Conservation (phyloP, 345 rosid species). For the Barbarea vulgaris region DNA sequence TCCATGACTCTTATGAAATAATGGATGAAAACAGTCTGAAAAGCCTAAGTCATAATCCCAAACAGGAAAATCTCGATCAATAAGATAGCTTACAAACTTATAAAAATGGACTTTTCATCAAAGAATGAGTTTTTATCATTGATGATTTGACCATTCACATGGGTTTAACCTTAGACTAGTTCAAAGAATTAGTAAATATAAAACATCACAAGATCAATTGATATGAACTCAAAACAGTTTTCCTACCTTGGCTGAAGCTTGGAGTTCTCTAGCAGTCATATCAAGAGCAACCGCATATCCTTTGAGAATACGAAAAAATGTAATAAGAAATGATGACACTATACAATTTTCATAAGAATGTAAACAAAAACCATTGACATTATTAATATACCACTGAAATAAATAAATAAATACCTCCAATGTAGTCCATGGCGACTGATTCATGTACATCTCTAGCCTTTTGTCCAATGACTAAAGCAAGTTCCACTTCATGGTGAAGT, state of each 20-base stretch:
- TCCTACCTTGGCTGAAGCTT: constrained; percentile 78
- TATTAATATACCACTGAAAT: too few species aligned
- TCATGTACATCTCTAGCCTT: constrained; percentile 87
- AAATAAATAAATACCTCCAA: too few species aligned
- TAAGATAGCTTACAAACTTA: background rate
- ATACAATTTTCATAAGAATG: too few species aligned
- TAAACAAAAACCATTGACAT: too few species aligned
- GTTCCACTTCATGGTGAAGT: constrained; percentile 92
- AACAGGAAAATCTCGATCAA: background rate
- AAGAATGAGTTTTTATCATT: background rate
- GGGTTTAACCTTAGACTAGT: background rate
- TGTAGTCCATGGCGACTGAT: constrained; percentile 74
- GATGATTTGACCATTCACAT: background rate
- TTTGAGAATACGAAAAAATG: background rate
- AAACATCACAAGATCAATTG: background rate
- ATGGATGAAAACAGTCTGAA: background rate
- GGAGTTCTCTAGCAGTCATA: constrained; percentile 96
- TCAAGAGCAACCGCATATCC: constrained; percentile 98
- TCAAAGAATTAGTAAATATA: background rate
- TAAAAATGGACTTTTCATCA: background rate
- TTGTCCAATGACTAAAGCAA: constrained; percentile 77
- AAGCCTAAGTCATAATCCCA: background rate
- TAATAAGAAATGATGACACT: background rate
- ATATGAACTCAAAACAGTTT: too few species aligned
- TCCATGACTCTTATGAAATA: background rate